Evolutionary conservation across 495 filamentous ascomycete genomes (phyloP).

Genomic region (Tuber aestivum): DNA sequence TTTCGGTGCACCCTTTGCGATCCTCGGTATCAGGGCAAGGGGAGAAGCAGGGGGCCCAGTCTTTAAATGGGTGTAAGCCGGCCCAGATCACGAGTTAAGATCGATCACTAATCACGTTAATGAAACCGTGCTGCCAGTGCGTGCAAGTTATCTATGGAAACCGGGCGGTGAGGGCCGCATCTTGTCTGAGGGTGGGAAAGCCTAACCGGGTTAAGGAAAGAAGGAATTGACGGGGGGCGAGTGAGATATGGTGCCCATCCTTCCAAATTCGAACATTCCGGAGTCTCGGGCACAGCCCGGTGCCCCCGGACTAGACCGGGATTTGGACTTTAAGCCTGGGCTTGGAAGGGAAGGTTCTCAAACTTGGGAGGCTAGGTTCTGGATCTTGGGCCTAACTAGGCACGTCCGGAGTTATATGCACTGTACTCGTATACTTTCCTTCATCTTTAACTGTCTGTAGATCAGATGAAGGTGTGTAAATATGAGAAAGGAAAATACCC

Average conservation of each 20-base stretch:
- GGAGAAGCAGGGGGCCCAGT: background rate
- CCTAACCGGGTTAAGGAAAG: background rate
- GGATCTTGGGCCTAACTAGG: too few species aligned
- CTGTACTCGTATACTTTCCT: too few species aligned
- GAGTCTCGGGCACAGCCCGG: too few species aligned
- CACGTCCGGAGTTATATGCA: too few species aligned
- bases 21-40: background rate
- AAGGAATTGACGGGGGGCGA: background rate
- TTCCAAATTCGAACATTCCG: background rate
- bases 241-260: background rate
- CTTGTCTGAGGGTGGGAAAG: background rate
- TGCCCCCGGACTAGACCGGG: too few species aligned
- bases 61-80: background rate
- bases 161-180: background rate
- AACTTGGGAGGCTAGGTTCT: too few species aligned
- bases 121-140: background rate
- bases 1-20: background rate
- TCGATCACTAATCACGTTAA: background rate
- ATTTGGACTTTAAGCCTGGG: too few species aligned
- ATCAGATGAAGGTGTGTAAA: too few species aligned
- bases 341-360: too few species aligned
- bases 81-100: background rate
- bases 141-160: background rate
- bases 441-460: too few species aligned
- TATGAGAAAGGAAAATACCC: too few species aligned